Base-by-base conservation (phyloP, 805 yeast genomes). In the Monosporozyma aquatica region DNA sequence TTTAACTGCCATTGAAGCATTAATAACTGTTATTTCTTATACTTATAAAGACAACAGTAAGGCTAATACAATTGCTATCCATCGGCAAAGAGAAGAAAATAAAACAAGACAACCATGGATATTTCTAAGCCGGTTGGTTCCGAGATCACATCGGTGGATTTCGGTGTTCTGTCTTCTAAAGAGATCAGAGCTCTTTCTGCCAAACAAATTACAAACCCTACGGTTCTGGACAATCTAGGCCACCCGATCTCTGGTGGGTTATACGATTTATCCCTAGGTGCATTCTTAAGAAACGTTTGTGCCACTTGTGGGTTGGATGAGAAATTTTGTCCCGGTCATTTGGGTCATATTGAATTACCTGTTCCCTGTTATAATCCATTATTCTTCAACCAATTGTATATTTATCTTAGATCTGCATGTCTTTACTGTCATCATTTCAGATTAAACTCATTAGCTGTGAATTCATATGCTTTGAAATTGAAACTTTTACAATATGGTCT, bases 341-440 rank as follows among this genome's bases (percentile, higher is more conserved):
- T 87, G 64, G 99, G 99, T 47, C 98, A 92, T 64, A 87, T 92
- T 49, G 97, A 90, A 62, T 73, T 92, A 49, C 99, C 99, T 5
- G 81, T 87, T 33, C 95, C 97, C 4, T 94, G 86, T 35, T 92
- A 87, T 70, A 90, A 87, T 61, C 97, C 99, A 15, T 67, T 92
- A 53, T 92, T 94, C 58, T 92, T 94, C 76, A 77, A 79, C 58
- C 97, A 90, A 65, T 70, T 92, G 72, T 92, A 81, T 69, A 75
- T 85, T 46, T 78, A 82, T 54, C 70, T 94, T 58, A 74, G 97
- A 61, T 73, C 87, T 36, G 66, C 89, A 15, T 92, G 99, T 73
- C 70, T 92, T 41, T 87, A 78, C 67, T 92, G 99, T 67, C 94
- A 86, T 63, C 81, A 74, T 48, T 87, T 94, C 71, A 76, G 82